Evolutionary conservation across 805 yeast species (phyloP), one percentile per base, ranked within the genome.

Genomic region (Metschnikowia cubensis): DNA sequence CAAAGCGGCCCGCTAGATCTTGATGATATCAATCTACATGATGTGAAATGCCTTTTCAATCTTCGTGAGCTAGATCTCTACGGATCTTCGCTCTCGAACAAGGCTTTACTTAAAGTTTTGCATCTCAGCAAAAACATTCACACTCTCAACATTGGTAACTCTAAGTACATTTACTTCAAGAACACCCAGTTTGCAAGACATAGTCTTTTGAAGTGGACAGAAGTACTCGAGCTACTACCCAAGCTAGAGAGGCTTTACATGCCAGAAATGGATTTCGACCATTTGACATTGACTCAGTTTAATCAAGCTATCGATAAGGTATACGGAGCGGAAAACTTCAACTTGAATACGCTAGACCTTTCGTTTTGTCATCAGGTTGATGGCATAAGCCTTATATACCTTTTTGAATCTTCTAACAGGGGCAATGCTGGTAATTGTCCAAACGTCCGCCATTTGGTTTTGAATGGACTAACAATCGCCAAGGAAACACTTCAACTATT

Each of bases 381-480:
- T 45, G 78, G 78, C 1, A 64, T 67, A n/a, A 75, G 75, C 1
- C 55, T 73, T 10, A 63, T 73, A 47, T 63, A 61, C 38, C 54
- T 72, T 13, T 61, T 71, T 33, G 57, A 59, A 48, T 51, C 52
- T 17, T 40, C 52, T 1, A 41, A 43, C 22, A 37, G 41, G 44
- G 45, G 48, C 18, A 40, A 35, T 29, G 45, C 29, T 31, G 50
- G 52, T 15, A 51, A 49, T 3, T 44, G 48, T 2, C 40, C 51
- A 6, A 32, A 42, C 3, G 29, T 21, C 14, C 32, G 25, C 13
- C 29, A 37, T n/a, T 33, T 56, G n/a, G 20, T 61, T 7, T 47
- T 73, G 6, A 67, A 72, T 52, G 78, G 77, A 2, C 47, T 68
- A 7, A 66, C 67, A 3, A 56, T 73, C 22, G 65, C 63, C 48